phyloP scores from a whole-genome alignment of 163 green algal species.

The Botryococcus braunii region DNA sequence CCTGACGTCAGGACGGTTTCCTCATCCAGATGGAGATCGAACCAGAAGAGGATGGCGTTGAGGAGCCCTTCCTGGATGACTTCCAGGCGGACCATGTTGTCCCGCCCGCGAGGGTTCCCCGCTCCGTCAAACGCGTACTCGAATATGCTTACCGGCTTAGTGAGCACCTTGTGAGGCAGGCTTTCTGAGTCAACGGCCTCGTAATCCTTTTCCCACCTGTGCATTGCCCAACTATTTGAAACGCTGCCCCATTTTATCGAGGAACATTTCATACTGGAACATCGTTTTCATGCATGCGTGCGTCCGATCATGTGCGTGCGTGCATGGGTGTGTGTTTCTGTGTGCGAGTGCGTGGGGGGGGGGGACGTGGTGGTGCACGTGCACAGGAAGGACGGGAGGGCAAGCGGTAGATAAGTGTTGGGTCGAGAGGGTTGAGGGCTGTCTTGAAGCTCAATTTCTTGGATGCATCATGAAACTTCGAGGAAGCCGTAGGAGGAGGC shows the following conservation, averaged over 20 bases:
- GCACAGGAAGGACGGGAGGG: background rate
- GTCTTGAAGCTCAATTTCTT: too few relatives aligned
- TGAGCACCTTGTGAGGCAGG: constrained; percentile 52
- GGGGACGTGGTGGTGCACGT: background rate
- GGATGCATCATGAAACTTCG: too few relatives aligned
- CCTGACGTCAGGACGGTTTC: constrained; percentile 21
- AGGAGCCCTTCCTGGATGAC: constrained; percentile 42
- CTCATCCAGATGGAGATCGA: constrained; percentile 74
- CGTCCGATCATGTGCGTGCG: too few relatives aligned
- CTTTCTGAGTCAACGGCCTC: constrained; percentile 42
- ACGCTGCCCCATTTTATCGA: too few relatives aligned
- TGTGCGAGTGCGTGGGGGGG: too few relatives aligned
- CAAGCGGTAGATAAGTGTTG: background rate
- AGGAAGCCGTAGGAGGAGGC: too few relatives aligned
- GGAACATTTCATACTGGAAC: too few relatives aligned
- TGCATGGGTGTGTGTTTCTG: too few relatives aligned
- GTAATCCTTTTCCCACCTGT: constrained; percentile 59
- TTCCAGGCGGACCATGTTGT: constrained; percentile 44
- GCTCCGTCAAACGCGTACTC: constrained; percentile 57
- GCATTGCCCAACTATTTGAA: too few relatives aligned
- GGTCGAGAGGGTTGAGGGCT: too few relatives aligned
- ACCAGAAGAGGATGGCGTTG: constrained; percentile 80
- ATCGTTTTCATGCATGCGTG: background rate
- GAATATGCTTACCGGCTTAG: constrained; percentile 49
- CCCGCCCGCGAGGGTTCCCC: constrained; percentile 22